Conservation (phyloP, 1,284 basidiomycete species). For the Austroboletus novae-zelandiae region DNA sequence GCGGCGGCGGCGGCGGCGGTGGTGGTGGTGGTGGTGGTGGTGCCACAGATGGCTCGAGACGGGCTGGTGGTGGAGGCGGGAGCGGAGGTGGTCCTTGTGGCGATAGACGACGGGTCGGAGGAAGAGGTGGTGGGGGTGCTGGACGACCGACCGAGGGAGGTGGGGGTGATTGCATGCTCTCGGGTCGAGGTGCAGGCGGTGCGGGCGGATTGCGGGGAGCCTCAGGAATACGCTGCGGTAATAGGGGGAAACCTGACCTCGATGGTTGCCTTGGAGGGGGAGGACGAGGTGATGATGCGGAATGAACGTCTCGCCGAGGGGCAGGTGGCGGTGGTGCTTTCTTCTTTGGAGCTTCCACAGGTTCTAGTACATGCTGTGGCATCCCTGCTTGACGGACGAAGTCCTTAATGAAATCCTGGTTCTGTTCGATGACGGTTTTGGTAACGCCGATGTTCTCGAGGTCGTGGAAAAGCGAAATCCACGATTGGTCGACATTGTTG, state of each 20-base stretch:
- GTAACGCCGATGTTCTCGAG: conserved; percentile 74
- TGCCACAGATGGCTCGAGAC: background rate
- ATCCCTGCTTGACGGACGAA: conserved; percentile 68
- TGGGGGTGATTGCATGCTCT: conserved; percentile 31
- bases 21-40: background rate
- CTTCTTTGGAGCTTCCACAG: conserved; percentile 39
- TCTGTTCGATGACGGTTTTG: conserved; percentile 60
- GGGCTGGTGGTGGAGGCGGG: background rate
- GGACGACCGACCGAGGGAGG: conserved; percentile 34
- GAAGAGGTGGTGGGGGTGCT: background rate
- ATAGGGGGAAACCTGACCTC: conserved; percentile 30
- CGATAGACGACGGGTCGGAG: background rate
- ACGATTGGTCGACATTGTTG: conserved; percentile 89
- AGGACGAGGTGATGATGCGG: conserved; percentile 23
- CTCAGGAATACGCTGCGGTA: conserved; percentile 28
- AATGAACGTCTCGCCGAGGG: conserved; percentile 39
- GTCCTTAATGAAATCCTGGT: conserved; percentile 89
- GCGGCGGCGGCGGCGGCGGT: background rate
- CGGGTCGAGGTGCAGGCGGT: conserved; percentile 28
- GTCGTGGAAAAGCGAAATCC: conserved; percentile 76
- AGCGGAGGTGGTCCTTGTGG: background rate
- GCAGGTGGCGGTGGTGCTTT: conserved; percentile 61
- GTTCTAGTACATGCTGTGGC: background rate
- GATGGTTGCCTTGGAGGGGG: conserved; percentile 30
- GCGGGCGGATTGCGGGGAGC: conserved; percentile 31